These are phyloP conservation scores for Thalassiosira livingstoniorum DNA, from an alignment of 352 stramenopile genomes.

Conservation along the genomic window DNA sequence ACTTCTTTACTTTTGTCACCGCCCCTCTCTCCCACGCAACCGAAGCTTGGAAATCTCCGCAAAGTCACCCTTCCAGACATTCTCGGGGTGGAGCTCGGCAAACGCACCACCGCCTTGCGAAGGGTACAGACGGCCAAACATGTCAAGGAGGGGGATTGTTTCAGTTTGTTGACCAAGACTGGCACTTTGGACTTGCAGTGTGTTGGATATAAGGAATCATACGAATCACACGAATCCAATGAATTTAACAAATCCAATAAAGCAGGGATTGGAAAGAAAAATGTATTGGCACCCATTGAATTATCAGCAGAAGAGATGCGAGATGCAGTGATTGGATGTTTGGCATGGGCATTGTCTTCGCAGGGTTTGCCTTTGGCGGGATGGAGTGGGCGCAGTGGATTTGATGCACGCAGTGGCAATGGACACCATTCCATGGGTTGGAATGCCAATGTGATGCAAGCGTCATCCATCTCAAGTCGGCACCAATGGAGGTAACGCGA, in stretches of 20 bases:
- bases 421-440: constrained; percentile 8
- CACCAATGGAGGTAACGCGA: background rate
- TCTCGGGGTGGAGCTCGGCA: constrained; percentile 34
- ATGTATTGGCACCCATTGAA: constrained; percentile 9
- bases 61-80: constrained; percentile 38
- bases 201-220: background rate
- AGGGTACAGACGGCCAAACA: constrained; percentile 27
- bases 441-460: background rate
- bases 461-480: background rate
- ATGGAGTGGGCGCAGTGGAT: background rate
- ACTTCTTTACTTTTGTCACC: background rate
- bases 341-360: constrained; percentile 21
- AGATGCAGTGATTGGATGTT: constrained; percentile 22
- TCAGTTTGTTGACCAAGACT: constrained; percentile 44
- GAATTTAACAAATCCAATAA: background rate
- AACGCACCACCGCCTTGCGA: constrained; percentile 36
- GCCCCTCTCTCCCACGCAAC: background rate
- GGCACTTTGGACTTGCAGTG: constrained; percentile 50
- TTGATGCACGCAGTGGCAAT: constrained; percentile 12
- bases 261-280: background rate
- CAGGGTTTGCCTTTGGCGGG: constrained; percentile 19
- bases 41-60: constrained; percentile 41
- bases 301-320: constrained; percentile 25
- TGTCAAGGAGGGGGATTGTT: constrained; percentile 31
- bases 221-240: background rate